These are phyloP conservation scores for Pinguiococcus pyrenoidosus DNA, from an alignment of 108 stramenopile genomes.

Conservation along the genomic window DNA sequence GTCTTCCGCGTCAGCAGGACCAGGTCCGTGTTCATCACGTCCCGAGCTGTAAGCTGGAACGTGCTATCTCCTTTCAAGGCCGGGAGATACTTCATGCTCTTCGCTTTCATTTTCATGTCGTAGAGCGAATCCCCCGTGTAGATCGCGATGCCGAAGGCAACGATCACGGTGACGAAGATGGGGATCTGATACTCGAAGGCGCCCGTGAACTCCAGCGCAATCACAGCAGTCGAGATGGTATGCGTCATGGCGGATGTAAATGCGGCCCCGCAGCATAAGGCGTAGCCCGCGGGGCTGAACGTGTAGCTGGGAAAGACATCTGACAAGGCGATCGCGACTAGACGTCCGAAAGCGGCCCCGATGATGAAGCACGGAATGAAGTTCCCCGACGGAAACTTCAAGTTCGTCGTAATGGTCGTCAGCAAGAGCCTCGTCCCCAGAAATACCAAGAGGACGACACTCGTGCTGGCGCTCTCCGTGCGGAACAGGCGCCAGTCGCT, in stretches of 20 bases:
- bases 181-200: conserved; percentile 30
- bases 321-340: conserved; percentile 21
- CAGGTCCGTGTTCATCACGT: conserved; percentile 14
- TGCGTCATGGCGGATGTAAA: conserved; percentile 26
- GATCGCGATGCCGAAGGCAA: conserved; percentile 8
- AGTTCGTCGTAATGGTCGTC: conserved; percentile 10
- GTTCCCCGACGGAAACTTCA: conserved; percentile 28
- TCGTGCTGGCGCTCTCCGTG: neutral
- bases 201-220: conserved; percentile 34
- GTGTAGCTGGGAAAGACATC: neutral
- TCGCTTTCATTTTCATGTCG: conserved; percentile 7
- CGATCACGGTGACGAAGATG: conserved; percentile 2
- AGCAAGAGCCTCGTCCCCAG: conserved; percentile 5
- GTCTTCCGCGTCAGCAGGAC: neutral
- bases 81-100: conserved; percentile 21
- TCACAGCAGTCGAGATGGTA: conserved; percentile 30
- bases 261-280: conserved; percentile 32
- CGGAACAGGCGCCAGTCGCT: neutral
- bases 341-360: conserved; percentile 32
- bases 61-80: conserved; percentile 3
- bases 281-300: conserved; percentile 16
- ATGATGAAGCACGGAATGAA: conserved; percentile 32
- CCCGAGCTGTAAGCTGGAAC: conserved; percentile 7
- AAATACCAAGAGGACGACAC: conserved; percentile 9
- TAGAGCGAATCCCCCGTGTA: conserved; percentile 7